phyloP scores from a whole-genome alignment of 2,329 filamentous ascomycete genomes.

The Coniochaeta sp. region DNA sequence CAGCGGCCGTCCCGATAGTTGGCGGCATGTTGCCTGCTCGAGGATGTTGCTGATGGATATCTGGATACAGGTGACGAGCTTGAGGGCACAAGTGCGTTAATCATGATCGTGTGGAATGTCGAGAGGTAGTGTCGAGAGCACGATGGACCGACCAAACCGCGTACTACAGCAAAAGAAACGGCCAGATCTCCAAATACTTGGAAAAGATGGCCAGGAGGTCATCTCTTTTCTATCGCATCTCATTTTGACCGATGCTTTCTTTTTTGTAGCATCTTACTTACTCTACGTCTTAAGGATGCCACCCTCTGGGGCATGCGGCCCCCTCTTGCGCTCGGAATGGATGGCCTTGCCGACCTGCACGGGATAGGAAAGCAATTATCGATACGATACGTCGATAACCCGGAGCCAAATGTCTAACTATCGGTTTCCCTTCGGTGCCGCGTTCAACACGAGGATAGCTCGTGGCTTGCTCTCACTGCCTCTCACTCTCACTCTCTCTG shows the following conservation, averaged over 20 bases:
- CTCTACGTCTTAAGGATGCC: background rate
- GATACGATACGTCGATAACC: background rate
- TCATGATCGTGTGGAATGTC: background rate
- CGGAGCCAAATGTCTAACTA: background rate
- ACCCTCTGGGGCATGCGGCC: background rate
- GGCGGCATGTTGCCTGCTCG: background rate
- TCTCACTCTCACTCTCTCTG: background rate
- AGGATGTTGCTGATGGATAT: too few species aligned
- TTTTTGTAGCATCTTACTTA: background rate
- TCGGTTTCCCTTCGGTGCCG: background rate
- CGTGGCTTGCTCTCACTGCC: background rate
- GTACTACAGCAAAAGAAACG: too few species aligned
- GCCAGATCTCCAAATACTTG: background rate
- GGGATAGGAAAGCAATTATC: background rate
- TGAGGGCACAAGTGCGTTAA: background rate
- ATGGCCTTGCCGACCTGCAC: background rate
- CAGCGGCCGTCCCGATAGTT: background rate
- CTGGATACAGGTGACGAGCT: background rate
- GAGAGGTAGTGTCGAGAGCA: background rate
- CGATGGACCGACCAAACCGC: background rate
- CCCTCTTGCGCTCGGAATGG: background rate
- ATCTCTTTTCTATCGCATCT: background rate
- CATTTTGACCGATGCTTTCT: background rate
- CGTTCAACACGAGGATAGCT: background rate
- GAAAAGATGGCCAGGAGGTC: background rate